Evolutionary conservation across 2,329 filamentous ascomycete genomes (phyloP).

Genomic region (Trichoderma guizhouense): DNA sequence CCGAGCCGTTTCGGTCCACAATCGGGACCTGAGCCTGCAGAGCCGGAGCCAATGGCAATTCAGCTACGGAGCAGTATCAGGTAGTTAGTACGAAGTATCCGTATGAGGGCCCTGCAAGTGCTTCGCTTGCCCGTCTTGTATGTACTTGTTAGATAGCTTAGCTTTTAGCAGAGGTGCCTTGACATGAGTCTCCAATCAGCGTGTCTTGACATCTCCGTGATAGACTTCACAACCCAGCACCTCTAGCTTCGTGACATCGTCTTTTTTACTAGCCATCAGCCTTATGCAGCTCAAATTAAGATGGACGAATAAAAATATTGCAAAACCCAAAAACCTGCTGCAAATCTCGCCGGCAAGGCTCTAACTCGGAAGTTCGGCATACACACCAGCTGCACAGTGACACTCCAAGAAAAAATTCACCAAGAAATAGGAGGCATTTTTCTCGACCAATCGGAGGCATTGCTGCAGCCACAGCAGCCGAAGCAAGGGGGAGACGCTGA

Average conservation of each 20-base stretch:
- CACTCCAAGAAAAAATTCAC: background rate
- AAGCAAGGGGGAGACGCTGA: background rate
- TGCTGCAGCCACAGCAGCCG: background rate
- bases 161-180: background rate
- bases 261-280: background rate
- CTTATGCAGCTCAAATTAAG: background rate
- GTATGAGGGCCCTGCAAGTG: background rate
- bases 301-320: background rate
- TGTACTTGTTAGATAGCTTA: background rate
- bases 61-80: background rate
- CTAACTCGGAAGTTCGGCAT: slow-evolving; percentile 4
- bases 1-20: background rate
- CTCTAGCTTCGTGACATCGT: background rate
- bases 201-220: background rate
- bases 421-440: background rate
- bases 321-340: background rate
- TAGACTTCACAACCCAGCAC: background rate
- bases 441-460: background rate
- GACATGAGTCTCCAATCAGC: background rate
- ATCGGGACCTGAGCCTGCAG: background rate
- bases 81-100: background rate
- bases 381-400: background rate
- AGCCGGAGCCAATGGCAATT: background rate
- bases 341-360: background rate
- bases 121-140: background rate